Percentiles rank a stretch among this genome's conserved stretches.
phyloP scores from a whole-genome alignment of 805 yeast species.

The Clavispora asparagi region DNA sequence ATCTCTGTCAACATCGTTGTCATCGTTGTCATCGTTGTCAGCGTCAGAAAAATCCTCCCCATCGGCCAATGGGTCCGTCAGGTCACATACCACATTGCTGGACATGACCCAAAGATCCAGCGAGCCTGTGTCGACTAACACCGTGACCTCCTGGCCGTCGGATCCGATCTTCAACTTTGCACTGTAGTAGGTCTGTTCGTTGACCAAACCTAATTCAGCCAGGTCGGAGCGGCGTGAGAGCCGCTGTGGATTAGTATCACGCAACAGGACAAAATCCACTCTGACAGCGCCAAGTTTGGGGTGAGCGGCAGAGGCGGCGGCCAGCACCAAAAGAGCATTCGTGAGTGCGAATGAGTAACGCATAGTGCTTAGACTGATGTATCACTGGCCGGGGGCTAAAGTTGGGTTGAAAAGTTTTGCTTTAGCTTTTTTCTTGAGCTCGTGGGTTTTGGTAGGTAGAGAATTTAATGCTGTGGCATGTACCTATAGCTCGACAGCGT shows the following conservation, averaged over 20 bases:
- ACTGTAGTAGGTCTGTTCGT: slow-evolving; percentile 1
- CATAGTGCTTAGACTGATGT: background rate
- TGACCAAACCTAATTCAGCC: background rate
- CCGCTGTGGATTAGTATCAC: too few relatives aligned
- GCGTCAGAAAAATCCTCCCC: too few relatives aligned
- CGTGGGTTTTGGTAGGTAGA: too few relatives aligned
- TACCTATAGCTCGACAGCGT: too few relatives aligned
- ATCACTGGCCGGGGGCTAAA: too few relatives aligned
- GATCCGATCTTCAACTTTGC: slow-evolving; percentile 19
- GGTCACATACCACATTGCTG: background rate
- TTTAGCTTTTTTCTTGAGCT: too few relatives aligned
- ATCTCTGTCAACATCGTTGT: too few relatives aligned
- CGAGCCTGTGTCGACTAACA: slow-evolving; percentile 38
- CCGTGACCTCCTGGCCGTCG: slow-evolving; percentile 21
- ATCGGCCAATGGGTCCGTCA: too few relatives aligned
- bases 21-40: too few relatives aligned
- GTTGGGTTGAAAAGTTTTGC: too few relatives aligned
- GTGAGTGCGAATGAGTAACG: background rate
- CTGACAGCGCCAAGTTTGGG: slow-evolving; percentile 1
- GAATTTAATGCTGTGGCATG: too few relatives aligned
- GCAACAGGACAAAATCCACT: background rate
- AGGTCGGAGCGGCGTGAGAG: slow-evolving; percentile 1
- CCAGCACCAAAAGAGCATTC: background rate
- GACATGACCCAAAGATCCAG: slow-evolving; percentile 41
- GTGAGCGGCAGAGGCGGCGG: slow-evolving; percentile 5